These are phyloP conservation scores for Santalum album DNA, from an alignment of 164 flowering plant species.

Conservation along the genomic window DNA sequence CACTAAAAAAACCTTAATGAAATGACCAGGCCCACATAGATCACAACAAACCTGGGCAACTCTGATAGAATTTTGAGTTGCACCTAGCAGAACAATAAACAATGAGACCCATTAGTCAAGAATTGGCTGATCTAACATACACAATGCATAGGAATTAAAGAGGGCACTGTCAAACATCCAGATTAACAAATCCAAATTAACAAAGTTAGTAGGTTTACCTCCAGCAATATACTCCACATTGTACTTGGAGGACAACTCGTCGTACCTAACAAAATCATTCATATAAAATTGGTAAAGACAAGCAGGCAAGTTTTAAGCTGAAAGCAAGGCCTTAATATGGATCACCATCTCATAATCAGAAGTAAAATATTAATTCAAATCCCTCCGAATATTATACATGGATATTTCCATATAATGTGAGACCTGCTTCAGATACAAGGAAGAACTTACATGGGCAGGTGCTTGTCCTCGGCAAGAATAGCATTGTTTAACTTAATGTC, in stretches of 20 bases:
- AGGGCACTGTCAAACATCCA: too few relatives aligned
- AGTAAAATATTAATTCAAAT: too few relatives aligned
- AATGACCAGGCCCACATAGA: background rate
- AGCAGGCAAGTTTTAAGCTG: too few relatives aligned
- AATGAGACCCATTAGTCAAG: too few relatives aligned
- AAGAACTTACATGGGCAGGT: slow-evolving; percentile 54
- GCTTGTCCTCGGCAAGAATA: slow-evolving; percentile 86
- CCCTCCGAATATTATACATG: background rate
- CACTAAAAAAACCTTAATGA: background rate
- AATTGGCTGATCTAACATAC: slow-evolving; percentile 10
- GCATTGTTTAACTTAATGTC: slow-evolving; percentile 73
- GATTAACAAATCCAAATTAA: background rate
- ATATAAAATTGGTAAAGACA: background rate
- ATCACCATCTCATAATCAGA: too few relatives aligned
- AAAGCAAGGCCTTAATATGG: background rate
- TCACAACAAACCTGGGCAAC: slow-evolving; percentile 65
- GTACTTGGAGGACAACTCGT: slow-evolving; percentile 45
- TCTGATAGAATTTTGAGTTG: slow-evolving; percentile 91
- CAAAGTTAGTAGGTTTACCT: slow-evolving; percentile 33
- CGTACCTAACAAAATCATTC: slow-evolving; percentile 40
- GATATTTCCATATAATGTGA: background rate
- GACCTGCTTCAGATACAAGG: background rate
- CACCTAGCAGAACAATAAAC: slow-evolving; percentile 37
- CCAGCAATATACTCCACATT: slow-evolving; percentile 79
- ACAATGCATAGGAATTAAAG: background rate